phyloP scores from a whole-genome alignment of 2,329 filamentous ascomycete species.

The Fonsecaea pugnacius region DNA sequence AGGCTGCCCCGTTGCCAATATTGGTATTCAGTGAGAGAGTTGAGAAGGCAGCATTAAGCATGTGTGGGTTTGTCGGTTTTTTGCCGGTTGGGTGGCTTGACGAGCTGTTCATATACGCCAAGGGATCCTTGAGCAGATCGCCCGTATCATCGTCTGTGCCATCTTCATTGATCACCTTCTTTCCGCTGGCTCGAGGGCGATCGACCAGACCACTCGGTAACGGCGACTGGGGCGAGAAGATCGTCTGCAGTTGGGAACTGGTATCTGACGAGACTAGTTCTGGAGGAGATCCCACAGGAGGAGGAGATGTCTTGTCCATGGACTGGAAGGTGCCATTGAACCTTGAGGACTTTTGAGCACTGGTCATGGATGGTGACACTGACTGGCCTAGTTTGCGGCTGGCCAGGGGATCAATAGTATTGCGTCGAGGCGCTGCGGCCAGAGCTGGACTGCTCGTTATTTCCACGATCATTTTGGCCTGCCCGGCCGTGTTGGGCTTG shows the following conservation, averaged over 20 bases:
- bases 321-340: constrained; percentile 66
- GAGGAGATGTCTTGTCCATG: constrained; percentile 61
- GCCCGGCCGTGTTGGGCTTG: constrained; percentile 64
- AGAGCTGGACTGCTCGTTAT: constrained; percentile 51
- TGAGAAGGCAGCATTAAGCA: constrained; percentile 71
- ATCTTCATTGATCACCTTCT: constrained; percentile 68
- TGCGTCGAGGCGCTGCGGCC: constrained; percentile 48
- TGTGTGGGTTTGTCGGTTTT: constrained; percentile 71
- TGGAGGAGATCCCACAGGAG: constrained; percentile 47
- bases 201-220: constrained; percentile 57
- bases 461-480: constrained; percentile 62
- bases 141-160: constrained; percentile 65
- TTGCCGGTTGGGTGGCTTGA: constrained; percentile 55
- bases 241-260: constrained; percentile 56
- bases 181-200: constrained; percentile 59
- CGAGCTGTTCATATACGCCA: constrained; percentile 73
- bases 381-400: constrained; percentile 42
- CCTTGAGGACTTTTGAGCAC: constrained; percentile 59
- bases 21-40: constrained; percentile 74
- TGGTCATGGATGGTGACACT: constrained; percentile 41
- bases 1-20: constrained; percentile 43
- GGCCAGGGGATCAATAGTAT: constrained; percentile 59
- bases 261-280: constrained; percentile 58
- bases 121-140: constrained; percentile 65
- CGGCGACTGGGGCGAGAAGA: constrained; percentile 67